Evolutionary conservation across 2,329 filamentous ascomycete species (phyloP), one percentile per base, ranked within the genome.

Genomic region (Xylaria sp.): DNA sequence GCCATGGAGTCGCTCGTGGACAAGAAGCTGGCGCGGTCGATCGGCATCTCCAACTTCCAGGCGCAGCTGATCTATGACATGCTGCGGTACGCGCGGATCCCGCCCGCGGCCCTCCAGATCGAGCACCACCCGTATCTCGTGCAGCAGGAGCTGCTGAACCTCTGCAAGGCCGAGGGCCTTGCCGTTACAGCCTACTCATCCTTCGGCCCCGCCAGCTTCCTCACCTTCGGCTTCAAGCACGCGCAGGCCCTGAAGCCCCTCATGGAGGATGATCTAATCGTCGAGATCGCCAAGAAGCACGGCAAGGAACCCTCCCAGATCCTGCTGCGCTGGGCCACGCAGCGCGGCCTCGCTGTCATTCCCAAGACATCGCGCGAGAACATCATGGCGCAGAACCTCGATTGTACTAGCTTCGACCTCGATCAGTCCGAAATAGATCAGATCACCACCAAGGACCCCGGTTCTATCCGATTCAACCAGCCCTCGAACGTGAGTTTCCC

Each of bases 121-220:
- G 92, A 96, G 83, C 91, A 94, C 81, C 92, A 96, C 84, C 92
- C 92, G 25, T 95, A 94, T 84, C 86, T 94, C 62, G 89, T 91
- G 64, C 92, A 96, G 83, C 78, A 82, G 63, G 84, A 87, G 57
- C 85, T 96, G 55, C 76, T 95, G 71, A 80, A 86, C 71, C 86
- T 92, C 54, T 89, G 89, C 71, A 83, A 90, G 80, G 79, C 81
- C 57, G 84, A 92, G 79, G 86, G 87, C 64, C 89, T 96, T 71
- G 82, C 83, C 69, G 84, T 96, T 60, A 95, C 92, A 3, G 92
- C 91, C 53, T 96, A 95, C 83, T 93, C 89, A 21, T 92, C 89
- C 51, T 94, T 95, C 73, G 92, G 92, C 40, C 91, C 92, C 25
- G 84, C 90, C 73, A 87, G 85, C 62, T 96, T 95, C 83, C 77